A percentile compares a stretch with the other conserved stretches of the same genome.
phyloP scores from a whole-genome alignment of 2,329 filamentous ascomycete species.

The Epichloe hybrida region DNA sequence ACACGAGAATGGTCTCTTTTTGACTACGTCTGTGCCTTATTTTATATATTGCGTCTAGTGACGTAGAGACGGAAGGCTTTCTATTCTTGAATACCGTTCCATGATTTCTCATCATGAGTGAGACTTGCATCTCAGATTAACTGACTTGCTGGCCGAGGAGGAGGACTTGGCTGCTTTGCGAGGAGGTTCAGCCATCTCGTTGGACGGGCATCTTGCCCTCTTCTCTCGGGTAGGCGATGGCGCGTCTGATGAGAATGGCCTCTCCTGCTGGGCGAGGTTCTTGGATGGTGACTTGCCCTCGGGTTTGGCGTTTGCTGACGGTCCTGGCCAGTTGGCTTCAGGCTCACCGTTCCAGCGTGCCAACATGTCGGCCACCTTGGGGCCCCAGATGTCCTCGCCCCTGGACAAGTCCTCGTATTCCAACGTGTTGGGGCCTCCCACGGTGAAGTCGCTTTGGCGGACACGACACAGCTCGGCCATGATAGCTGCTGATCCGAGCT shows the following conservation, averaged over 20 bases:
- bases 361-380: slow-evolving; percentile 46
- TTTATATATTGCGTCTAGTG: neutral
- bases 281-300: slow-evolving; percentile 8
- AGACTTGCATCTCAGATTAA: slow-evolving; percentile 7
- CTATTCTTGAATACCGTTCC: slow-evolving; percentile 29
- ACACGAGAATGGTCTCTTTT: neutral
- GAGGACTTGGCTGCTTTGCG: slow-evolving; percentile 13
- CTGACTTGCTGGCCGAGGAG: slow-evolving; percentile 4
- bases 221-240: slow-evolving; percentile 13
- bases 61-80: neutral
- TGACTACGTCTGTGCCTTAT: neutral
- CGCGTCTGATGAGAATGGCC: neutral
- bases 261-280: slow-evolving; percentile 5
- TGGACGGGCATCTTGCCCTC: slow-evolving; percentile 17
- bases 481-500: slow-evolving; percentile 65
- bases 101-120: slow-evolving; percentile 29
- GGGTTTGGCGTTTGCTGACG: slow-evolving; percentile 7
- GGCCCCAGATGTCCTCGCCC: slow-evolving; percentile 75
- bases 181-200: slow-evolving; percentile 11
- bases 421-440: slow-evolving; percentile 57
- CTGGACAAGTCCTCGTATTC: slow-evolving; percentile 64
- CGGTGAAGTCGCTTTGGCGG: slow-evolving; percentile 66
- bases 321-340: slow-evolving; percentile 13
- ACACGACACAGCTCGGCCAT: slow-evolving; percentile 78
- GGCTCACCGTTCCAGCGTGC: slow-evolving; percentile 27